Evolutionary conservation across 169 alveolate genomes (phyloP), one percentile per base, ranked within the genome.

Genomic region (Cryptosporidium meleagridis): DNA sequence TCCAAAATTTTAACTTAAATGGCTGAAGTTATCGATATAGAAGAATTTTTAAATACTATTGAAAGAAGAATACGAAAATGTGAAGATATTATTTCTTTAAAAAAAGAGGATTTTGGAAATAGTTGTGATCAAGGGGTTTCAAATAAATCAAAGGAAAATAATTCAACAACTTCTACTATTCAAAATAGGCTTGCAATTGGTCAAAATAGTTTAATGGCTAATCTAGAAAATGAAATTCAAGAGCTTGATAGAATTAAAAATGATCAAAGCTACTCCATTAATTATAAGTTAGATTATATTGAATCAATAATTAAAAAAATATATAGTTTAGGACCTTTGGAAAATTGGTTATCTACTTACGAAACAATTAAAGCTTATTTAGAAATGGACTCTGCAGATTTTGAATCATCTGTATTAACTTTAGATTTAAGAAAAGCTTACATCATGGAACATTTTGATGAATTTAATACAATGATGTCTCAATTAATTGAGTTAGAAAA

Each of bases 371-470:
- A 45, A 23, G 89, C 89, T 2, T 80, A 80, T 80, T 41, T 80
- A 26, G 89, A 80, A 62, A 80, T 65, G 75, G 89, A 80, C 31
- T 80, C 89, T 16, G 89, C 75, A 33, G 89, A 80, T 65, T 80
- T 80, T 26, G 89, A 80, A 16, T 59, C 89, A 21, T 59, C 89
- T 21, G 80, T 80, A 12, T 65, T 80, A 29, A 80, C 89, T 14
- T 48, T 80, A 62, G 89, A 80, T 65, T 33, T 53, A 21, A 80
- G 89, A 62, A 80, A 80, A 65, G 89, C 89, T 0, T 80, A 80
- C 65, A 67, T 80, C 21, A 80, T 45, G 39, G 89, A 80, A 29
- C 89, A 80, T 33, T 80, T 45, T 67, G 45, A 80, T 37, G 89
- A 80, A 23, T 80, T 80, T 26, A 65, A 62, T 41, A 29, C 23